Conservation (phyloP, 2,329 filamentous ascomycete species). For the Penicillium sp. region DNA sequence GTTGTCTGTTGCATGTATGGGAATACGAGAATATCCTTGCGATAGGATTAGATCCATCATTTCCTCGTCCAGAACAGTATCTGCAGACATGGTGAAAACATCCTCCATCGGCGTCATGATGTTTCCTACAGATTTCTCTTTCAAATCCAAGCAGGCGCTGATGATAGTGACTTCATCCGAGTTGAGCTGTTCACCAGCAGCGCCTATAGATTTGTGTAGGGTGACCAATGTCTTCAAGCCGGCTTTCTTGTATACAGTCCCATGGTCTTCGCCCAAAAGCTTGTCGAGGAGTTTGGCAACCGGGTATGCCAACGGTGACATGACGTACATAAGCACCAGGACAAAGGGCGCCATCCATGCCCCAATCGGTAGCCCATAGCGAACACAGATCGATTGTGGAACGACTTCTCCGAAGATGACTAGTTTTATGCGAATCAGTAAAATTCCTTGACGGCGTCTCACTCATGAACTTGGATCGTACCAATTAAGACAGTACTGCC, state of each 20-base stretch:
- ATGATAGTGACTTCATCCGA: constrained; percentile 99
- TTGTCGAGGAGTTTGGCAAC: constrained; percentile 93
- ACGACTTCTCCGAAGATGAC: constrained; percentile 98
- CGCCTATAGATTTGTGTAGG: constrained; percentile 85
- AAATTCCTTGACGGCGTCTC: too few species aligned
- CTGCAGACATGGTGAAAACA: constrained; percentile 94
- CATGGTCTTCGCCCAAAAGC: constrained; percentile 89
- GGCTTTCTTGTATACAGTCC: constrained; percentile 96
- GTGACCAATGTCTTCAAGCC: constrained; percentile 95
- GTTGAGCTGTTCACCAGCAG: constrained; percentile 80
- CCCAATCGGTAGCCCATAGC: constrained; percentile 91
- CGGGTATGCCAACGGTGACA: constrained; percentile 87
- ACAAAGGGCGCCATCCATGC: constrained; percentile 90
- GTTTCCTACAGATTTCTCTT: constrained; percentile 88
- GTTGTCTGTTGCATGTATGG: constrained; percentile 84
- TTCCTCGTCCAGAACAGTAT: constrained; percentile 84
- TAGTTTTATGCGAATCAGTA: constrained; percentile 34
- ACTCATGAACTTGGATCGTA: not conserved
- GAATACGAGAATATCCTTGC: constrained; percentile 92
- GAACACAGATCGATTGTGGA: constrained; percentile 92
- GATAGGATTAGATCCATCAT: constrained; percentile 94
- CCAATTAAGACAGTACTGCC: constrained; percentile 90
- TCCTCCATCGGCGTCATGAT: constrained; percentile 99
- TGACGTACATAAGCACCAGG: constrained; percentile 82
- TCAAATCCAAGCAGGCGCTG: constrained; percentile 90